These are phyloP conservation scores for Fusarium redolens DNA, from an alignment of 2,329 filamentous ascomycete species.

Conservation along the genomic window DNA sequence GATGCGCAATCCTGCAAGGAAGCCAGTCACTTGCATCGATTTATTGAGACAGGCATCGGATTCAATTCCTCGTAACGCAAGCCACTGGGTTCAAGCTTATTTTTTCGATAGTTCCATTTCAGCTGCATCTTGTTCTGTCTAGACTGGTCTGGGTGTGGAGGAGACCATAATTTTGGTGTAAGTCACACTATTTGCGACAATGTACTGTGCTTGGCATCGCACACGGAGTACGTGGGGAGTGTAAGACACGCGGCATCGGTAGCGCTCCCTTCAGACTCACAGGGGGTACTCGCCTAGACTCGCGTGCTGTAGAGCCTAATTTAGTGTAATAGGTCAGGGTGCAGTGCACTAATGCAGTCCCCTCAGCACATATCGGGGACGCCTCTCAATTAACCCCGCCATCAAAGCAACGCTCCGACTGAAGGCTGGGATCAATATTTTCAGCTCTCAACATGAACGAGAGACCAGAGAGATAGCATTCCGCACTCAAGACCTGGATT, in stretches of 20 bases:
- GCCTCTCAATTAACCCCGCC: neutral
- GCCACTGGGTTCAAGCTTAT: neutral
- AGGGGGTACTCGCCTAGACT: neutral
- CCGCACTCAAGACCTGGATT: rapidly evolving
- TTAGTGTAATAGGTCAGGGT: too few species aligned
- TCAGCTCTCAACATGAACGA: rapidly evolving
- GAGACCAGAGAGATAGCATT: neutral
- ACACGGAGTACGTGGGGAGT: neutral
- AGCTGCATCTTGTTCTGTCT: slow-evolving; percentile 3
- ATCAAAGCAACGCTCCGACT: neutral
- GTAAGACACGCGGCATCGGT: neutral
- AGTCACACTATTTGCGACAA: neutral
- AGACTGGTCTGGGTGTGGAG: neutral
- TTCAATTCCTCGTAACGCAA: neutral
- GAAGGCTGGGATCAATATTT: neutral
- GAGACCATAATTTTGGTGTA: neutral
- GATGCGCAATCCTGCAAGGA: neutral
- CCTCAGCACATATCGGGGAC: neutral
- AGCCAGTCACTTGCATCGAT: neutral
- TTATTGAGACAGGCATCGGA: neutral
- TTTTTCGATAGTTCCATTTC: slow-evolving; percentile 6
- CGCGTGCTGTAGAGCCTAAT: neutral
- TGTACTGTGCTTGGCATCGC: neutral
- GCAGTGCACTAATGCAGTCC: neutral
- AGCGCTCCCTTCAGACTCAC: neutral